A percentile compares a stretch with the other conserved stretches of the same genome.
These are phyloP conservation scores for Trichocladium antarcticum DNA, from an alignment of 495 filamentous ascomycete species.

Conservation along the genomic window DNA sequence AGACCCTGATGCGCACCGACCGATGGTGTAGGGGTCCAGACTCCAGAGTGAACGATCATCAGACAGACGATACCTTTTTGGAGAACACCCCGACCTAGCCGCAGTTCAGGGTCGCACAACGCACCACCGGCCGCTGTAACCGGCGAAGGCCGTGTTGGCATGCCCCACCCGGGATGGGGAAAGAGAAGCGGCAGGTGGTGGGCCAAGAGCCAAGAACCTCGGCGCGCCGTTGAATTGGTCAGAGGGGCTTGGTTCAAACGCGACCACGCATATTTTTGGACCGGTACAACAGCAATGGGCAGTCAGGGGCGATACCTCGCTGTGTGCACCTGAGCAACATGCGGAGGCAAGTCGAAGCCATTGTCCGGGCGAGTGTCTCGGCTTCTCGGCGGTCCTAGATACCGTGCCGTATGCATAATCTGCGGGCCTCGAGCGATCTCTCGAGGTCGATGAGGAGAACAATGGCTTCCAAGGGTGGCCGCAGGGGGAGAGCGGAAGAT, in stretches of 20 bases:
- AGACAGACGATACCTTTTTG: background rate
- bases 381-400: too few species aligned
- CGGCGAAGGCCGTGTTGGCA: background rate
- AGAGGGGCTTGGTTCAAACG: too few species aligned
- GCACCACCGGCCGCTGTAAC: background rate
- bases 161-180: constrained; percentile 1
- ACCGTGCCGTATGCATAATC: background rate
- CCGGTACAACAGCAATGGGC: too few species aligned
- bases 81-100: background rate
- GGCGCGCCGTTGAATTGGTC: constrained; percentile 4
- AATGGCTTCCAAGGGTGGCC: background rate
- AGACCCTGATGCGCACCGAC: background rate
- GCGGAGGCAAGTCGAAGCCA: too few species aligned
- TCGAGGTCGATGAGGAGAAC: background rate
- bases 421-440: background rate
- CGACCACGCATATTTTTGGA: too few species aligned
- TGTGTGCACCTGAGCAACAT: too few species aligned
- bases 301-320: too few species aligned
- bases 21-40: background rate
- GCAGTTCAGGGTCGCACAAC: background rate
- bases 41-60: constrained; percentile 5
- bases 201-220: background rate
- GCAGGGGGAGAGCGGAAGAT: background rate
- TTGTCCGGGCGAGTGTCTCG: too few species aligned
- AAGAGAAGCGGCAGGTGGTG: background rate